Evolutionary conservation across 2,329 filamentous ascomycete genomes (phyloP), one percentile per base, ranked within the genome.

Genomic region (Fusarium duplospermum): DNA sequence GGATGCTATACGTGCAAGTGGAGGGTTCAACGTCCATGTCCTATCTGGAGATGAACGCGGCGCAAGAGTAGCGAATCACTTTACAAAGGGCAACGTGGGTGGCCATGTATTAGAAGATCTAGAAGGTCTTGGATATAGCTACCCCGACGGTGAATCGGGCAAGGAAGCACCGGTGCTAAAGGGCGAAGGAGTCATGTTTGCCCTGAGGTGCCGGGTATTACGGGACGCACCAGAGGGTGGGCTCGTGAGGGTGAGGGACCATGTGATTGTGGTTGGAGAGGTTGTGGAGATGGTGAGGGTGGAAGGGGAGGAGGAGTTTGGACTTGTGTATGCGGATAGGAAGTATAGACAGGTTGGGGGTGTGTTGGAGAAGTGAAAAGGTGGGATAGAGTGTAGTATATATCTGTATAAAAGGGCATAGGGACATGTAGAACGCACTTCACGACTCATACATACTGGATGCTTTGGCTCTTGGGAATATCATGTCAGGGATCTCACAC

Each of bases 1-100:
- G 27, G 84, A 88, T 66, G 88, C 89, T 10, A 84, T 91, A 24
- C 70, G 77, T 18, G 79, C 76, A 16, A 85, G 82, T 50, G 74
- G 84, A 1, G 76, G 75, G 16, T 90, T 91, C 78, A 90, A 90
- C 66, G 84, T 90, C 16, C 89, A 91, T 69, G 77, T 91, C 7
- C 84, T 91, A 1, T 80, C 84, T 0, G 87, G 85, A 6, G 85
- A 88, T 42, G 80, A 79, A 6, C 75, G 79, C 1, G 89, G 89
- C 13, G 88, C 86, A 7, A 77, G 79, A 7, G 81, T 90, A 4
- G 89, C 89, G 1, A 84, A 87, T 60, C 84, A 86, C 67, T 89
- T 90, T 71, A 86, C 87, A 5, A 78, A 83, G 45, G 88, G 88
- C 0, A 89, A 90, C 64, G 74, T 80, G 3, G 81, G 79, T 3